A percentile compares a stretch with the other conserved stretches of the same genome.
Evolutionary conservation across 345 rosid species (phyloP).

Genomic region (Eucalyptus albens): DNA sequence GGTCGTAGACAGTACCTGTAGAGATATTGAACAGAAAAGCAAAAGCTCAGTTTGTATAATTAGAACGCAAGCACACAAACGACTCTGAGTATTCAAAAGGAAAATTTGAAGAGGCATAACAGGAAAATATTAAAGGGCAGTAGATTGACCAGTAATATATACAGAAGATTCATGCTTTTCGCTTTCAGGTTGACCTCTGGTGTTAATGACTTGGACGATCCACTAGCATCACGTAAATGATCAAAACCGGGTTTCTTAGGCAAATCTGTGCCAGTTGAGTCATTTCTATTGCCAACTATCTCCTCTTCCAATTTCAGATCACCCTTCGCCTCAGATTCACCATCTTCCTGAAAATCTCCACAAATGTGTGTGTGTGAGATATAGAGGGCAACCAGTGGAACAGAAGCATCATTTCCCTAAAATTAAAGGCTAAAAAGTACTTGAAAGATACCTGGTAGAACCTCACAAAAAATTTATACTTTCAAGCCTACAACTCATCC

Average conservation of each 20-base stretch:
- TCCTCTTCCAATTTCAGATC: slow-evolving; percentile 16
- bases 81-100: too few species aligned
- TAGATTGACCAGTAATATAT: not conserved
- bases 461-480: not conserved
- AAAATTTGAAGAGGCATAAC: not conserved
- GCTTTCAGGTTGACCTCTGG: too few species aligned
- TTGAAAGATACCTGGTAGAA: not conserved
- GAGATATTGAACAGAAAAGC: too few species aligned
- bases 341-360: slow-evolving; percentile 29
- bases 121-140: not conserved
- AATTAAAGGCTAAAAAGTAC: not conserved
- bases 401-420: not conserved
- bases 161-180: not conserved
- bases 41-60: too few species aligned
- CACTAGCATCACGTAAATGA: slow-evolving; percentile 23
- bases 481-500: not conserved
- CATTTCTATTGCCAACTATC: slow-evolving; percentile 1
- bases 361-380: not conserved
- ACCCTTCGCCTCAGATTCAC: slow-evolving; percentile 2
- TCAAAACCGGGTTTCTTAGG: slow-evolving; percentile 41
- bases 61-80: too few species aligned
- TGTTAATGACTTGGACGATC: too few species aligned
- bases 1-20: too few species aligned
- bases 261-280: not conserved
- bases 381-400: not conserved